Conservation (phyloP, 2,329 filamentous ascomycete genomes). For the Verticillium longisporum region DNA sequence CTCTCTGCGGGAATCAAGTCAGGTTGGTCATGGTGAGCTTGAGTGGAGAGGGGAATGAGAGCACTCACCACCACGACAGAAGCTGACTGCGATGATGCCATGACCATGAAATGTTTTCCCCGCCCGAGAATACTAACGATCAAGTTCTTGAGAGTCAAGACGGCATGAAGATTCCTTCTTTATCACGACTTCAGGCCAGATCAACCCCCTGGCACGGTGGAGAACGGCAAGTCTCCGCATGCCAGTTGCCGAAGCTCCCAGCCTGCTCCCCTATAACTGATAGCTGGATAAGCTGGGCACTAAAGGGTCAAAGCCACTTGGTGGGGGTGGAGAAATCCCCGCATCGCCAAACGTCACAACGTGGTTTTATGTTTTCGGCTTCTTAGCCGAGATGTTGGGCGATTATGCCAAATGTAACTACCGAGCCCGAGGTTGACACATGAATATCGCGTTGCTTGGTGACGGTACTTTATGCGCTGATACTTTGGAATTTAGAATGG, state of each 20-base stretch:
- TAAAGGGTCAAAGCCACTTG: too few relatives aligned
- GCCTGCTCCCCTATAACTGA: neutral
- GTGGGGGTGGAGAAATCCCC: neutral
- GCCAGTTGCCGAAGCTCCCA: neutral
- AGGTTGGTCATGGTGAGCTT: neutral
- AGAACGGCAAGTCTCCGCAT: neutral
- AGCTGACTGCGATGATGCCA: neutral
- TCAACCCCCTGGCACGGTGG: neutral
- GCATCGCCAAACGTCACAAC: neutral
- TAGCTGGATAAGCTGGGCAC: neutral
- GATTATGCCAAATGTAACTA: neutral
- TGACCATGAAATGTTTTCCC: neutral
- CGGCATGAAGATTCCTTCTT: neutral
- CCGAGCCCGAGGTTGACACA: too few relatives aligned
- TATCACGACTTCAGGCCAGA: neutral
- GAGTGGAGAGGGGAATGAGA: neutral
- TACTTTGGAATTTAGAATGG: too few relatives aligned
- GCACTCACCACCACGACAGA: neutral
- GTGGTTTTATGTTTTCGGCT: neutral
- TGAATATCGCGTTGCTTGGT: too few relatives aligned
- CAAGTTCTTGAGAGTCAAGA: neutral
- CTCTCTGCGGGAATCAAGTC: neutral
- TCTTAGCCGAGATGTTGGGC: neutral
- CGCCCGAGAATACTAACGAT: too few relatives aligned
- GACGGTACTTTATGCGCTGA: too few relatives aligned